These are phyloP conservation scores for Zoysia matrella DNA, from an alignment of 202 grass and related monocot genomes.

Conservation along the genomic window DNA sequence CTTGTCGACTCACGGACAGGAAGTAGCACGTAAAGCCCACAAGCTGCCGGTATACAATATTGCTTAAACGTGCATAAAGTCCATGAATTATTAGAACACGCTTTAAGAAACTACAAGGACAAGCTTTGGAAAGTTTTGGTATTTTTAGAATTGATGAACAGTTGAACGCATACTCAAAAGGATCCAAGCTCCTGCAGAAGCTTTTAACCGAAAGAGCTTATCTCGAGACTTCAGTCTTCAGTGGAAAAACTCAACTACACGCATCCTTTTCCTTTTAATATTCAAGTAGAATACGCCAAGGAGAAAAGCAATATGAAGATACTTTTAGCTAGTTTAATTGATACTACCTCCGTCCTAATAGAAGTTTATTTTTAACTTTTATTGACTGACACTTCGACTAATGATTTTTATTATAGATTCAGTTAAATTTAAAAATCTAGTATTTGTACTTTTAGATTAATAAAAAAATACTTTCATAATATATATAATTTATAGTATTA, in stretches of 20 bases:
- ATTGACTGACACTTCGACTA: no score
- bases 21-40: not conserved
- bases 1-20: slow-evolving; percentile 21
- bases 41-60: not conserved
- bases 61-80: slow-evolving; percentile 11
- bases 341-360: no score
- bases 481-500: no score
- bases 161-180: slow-evolving; percentile 5
- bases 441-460: no score
- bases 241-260: not conserved
- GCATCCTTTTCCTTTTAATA: not conserved
- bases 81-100: slow-evolving; percentile 4
- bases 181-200: not conserved
- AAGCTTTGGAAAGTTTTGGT: not conserved
- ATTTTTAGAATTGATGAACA: slow-evolving; percentile 8
- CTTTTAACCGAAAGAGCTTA: slow-evolving; percentile 18
- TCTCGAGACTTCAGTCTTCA: not conserved
- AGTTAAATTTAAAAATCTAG: no score
- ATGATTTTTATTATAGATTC: no score
- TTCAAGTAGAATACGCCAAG: slow-evolving; percentile 31
- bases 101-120: slow-evolving; percentile 19
- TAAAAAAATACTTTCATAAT: no score
- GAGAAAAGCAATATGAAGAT: not conserved
- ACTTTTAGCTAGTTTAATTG: slow-evolving; percentile 22
- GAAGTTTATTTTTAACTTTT: no score